Base-by-base conservation (phyloP, 106 monocot species). In the Cymbidium sinense region DNA sequence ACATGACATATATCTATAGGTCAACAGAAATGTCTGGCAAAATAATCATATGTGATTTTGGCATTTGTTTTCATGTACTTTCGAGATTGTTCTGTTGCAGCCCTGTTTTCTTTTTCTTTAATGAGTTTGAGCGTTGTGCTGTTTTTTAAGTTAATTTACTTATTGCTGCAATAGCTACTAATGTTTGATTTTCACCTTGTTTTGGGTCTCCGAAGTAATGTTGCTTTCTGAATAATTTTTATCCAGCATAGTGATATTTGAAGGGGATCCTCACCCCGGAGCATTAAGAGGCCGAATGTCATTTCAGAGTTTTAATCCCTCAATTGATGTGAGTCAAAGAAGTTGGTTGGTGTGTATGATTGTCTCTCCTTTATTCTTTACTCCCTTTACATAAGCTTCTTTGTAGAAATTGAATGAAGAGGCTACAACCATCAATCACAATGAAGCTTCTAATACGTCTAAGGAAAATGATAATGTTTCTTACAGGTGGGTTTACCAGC, bases 231-330 rank as follows among this genome's bases (percentile, higher is more conserved):
- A 29, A 52, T 13, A 67, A 51, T 72, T 33, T 37, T 74, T 78
- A 34, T 88, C 71, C 90, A 99, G 98, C 75, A 82, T 86, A 79
- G 98, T 99, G 30, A 90, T 99, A 81, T 89, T 90, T 85, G 98
- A 99, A 54, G 98, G 98, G 50, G 82, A 90, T 83, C 98, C 94
- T 69, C 88, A 89, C 51, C 98, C 92, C 50, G 88, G 87, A 84
- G 94, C 90, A 83, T 50, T 91, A 55, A 92, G 75, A 83, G 98
- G 94, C 54, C 86, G 98, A 21, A 94, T 99, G 86, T 99, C 98
- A 81, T 99, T 99, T 80, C 88, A 83, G 78, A 90, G 77, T 81
- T 99, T 99, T 82, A 99, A 99, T 84, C 90, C 94, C 78, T 81
- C 83, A 4, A 87, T 99, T 83, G 98, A 99, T 80, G 98, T 99